phyloP scores from a whole-genome alignment of 1,284 basidiomycete genomes.

The Ganoderma resinaceum region DNA sequence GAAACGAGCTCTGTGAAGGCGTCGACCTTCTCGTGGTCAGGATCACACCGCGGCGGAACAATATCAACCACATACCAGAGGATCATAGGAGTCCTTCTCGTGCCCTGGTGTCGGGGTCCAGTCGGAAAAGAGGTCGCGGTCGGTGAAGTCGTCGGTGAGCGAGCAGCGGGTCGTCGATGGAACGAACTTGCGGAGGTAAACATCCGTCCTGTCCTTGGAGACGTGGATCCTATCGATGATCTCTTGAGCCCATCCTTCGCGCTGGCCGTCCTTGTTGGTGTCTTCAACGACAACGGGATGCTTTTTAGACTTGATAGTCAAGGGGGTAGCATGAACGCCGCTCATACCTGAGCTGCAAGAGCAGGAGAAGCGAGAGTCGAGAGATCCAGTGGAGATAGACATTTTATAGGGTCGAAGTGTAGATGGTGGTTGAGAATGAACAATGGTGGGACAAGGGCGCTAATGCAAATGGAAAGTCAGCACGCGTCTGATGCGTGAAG shows the following conservation, averaged over 20 bases:
- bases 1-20: conserved; percentile 3
- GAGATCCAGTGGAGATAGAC: background rate
- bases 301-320: background rate
- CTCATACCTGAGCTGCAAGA: conserved; percentile 2
- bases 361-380: background rate
- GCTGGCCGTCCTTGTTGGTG: background rate
- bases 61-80: background rate
- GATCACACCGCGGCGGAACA: background rate
- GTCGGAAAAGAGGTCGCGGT: background rate
- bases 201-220: background rate
- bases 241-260: background rate
- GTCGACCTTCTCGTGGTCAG: background rate
- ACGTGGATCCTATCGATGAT: background rate
- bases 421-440: background rate
- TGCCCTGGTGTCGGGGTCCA: background rate
- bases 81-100: background rate
- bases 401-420: background rate
- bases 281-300: conserved; percentile 2
- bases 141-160: background rate
- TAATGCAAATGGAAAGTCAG: background rate
- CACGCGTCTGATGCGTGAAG: background rate
- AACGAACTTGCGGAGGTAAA: background rate
- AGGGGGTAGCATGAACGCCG: background rate
- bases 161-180: background rate
- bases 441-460: background rate